Percentiles rank a stretch among this genome's conserved stretches.
These are phyloP conservation scores for Sclerotinia glacialis DNA, from an alignment of 2,329 filamentous ascomycete genomes.

Conservation along the genomic window DNA sequence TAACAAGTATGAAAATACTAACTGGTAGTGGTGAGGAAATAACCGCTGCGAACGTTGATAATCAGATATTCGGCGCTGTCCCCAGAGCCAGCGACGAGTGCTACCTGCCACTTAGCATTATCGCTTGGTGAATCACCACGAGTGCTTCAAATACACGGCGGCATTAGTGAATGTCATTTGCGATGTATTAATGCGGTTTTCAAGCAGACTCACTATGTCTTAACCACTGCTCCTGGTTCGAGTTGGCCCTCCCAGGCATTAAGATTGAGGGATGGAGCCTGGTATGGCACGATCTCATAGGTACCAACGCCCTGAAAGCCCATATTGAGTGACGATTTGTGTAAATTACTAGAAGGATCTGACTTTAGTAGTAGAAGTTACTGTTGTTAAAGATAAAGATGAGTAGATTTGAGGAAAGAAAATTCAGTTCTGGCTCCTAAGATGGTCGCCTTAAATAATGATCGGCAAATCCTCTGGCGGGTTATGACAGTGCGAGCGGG, in stretches of 20 bases:
- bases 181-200: background rate
- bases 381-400: background rate
- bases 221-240: constrained; percentile 2
- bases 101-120: constrained; percentile 7
- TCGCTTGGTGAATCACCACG: background rate
- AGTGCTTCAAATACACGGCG: background rate
- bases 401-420: background rate
- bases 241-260: background rate
- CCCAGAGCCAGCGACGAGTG: constrained; percentile 8
- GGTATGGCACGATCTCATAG: constrained; percentile 13
- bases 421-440: background rate
- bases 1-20: background rate
- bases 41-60: constrained; percentile 13
- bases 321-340: constrained; percentile 7
- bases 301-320: background rate
- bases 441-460: constrained; percentile 1
- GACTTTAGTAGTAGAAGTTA: background rate
- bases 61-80: constrained; percentile 10
- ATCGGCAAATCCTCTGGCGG: background rate
- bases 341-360: background rate
- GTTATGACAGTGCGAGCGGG: background rate
- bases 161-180: background rate
- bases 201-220: constrained; percentile 1
- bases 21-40: constrained; percentile 6
- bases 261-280: constrained; percentile 13